Conservation (phyloP, 345 rosid species). For the Excoecaria cochinchinensis region DNA sequence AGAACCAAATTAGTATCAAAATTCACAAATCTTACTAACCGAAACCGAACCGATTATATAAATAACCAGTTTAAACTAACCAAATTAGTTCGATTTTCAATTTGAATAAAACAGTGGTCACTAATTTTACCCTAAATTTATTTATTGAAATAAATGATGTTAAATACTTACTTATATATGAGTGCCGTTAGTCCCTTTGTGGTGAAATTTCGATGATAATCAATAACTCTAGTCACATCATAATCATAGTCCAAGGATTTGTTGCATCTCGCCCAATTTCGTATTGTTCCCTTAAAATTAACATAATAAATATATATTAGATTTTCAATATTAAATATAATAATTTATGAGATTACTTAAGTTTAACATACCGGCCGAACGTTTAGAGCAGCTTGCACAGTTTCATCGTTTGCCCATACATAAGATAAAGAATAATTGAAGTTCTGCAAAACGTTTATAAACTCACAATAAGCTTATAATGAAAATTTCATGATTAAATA, state of each 20-base stretch:
- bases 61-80: too few relatives aligned
- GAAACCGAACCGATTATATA: too few relatives aligned
- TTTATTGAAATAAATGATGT: too few relatives aligned
- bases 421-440: constrained; percentile 37
- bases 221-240: constrained; percentile 17
- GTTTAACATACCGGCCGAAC: constrained; percentile 24
- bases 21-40: too few relatives aligned
- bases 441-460: constrained; percentile 19
- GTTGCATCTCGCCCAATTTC: constrained; percentile 37
- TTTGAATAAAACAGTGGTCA: too few relatives aligned
- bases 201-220: constrained; percentile 28
- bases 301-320: background rate
- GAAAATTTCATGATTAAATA: too few relatives aligned
- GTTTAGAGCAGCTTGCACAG: constrained; percentile 33
- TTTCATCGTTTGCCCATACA: constrained; percentile 40
- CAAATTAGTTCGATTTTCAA: too few relatives aligned
- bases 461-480: too few relatives aligned
- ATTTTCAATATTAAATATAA: background rate
- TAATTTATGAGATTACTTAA: background rate
- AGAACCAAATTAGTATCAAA: too few relatives aligned
- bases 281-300: constrained; percentile 19
- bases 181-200: constrained; percentile 29
- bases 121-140: too few relatives aligned
- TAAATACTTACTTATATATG: constrained; percentile 24
- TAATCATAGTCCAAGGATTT: constrained; percentile 18